phyloP scores from a whole-genome alignment of 768 basidiomycete species.

The Boletellus emodensis region DNA sequence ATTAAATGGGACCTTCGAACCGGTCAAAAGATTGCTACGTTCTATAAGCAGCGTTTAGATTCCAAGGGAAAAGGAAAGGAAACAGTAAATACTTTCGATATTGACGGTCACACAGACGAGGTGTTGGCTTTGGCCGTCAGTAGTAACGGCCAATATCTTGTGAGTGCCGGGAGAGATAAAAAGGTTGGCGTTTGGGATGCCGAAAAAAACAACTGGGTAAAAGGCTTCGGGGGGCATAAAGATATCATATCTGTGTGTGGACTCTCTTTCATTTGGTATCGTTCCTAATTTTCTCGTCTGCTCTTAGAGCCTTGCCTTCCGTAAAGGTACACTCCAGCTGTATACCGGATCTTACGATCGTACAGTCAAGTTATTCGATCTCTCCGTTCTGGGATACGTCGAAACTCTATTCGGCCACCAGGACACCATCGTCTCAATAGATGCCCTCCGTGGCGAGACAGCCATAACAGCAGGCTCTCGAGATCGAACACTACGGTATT shows the following conservation, averaged over 20 bases:
- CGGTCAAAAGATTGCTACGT: conserved; percentile 54
- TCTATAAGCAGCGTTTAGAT: conserved; percentile 55
- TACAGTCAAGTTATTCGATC: conserved; percentile 84
- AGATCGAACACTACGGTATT: conserved; percentile 89
- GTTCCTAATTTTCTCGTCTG: neutral
- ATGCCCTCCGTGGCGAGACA: conserved; percentile 77
- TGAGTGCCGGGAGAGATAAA: conserved; percentile 83
- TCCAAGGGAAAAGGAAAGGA: conserved; percentile 55
- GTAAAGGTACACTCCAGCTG: conserved; percentile 65
- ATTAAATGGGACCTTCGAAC: conserved; percentile 76
- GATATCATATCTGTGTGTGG: conserved; percentile 62
- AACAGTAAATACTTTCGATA: conserved; percentile 43
- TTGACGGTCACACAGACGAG: conserved; percentile 82
- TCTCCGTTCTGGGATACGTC: conserved; percentile 82
- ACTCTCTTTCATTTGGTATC: conserved; percentile 37
- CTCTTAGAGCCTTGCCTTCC: conserved; percentile 64
- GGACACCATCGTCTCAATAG: conserved; percentile 74
- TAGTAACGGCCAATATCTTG: conserved; percentile 79
- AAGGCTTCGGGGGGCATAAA: conserved; percentile 75
- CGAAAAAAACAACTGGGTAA: conserved; percentile 70
- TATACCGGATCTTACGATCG: conserved; percentile 82
- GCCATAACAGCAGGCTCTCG: conserved; percentile 85
- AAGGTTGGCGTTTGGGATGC: conserved; percentile 84
- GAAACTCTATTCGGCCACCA: conserved; percentile 98
- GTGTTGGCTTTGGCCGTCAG: conserved; percentile 81